Conservation (phyloP, 257 asterid species). For the Coffea canephora region DNA sequence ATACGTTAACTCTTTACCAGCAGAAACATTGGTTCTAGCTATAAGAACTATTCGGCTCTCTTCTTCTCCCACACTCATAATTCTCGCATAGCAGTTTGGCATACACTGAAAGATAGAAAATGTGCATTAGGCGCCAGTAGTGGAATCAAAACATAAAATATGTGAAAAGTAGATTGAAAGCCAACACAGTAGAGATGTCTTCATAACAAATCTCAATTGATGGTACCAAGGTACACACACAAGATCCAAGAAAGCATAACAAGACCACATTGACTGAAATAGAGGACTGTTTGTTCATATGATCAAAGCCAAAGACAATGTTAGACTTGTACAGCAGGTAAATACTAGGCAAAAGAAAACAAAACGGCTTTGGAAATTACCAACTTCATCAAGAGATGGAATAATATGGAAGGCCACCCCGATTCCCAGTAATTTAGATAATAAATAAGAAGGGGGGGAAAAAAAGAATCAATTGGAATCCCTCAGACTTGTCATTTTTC, state of each 20-base stretch:
- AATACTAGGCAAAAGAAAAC: neutral
- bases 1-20: constrained; percentile 90
- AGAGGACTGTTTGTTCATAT: neutral
- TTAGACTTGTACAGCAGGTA: no score
- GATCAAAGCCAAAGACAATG: neutral
- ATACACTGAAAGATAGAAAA: constrained; percentile 55
- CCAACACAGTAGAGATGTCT: neutral
- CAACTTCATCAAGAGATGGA: neutral
- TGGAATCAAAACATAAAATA: neutral
- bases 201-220: neutral
- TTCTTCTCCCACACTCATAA: constrained; percentile 63
- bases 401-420: neutral
- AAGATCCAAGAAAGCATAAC: neutral
- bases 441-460: neutral
- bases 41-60: constrained; percentile 84
- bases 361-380: neutral
- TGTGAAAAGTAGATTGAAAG: neutral
- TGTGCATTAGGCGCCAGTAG: neutral
- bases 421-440: neutral
- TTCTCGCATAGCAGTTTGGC: constrained; percentile 97
- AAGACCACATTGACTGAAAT: neutral
- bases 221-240: neutral
- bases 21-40: constrained; percentile 71
- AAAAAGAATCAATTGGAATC: neutral
- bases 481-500: neutral